phyloP scores from a whole-genome alignment of 2,329 filamentous ascomycete species.

The Emericellopsis atlantica region DNA sequence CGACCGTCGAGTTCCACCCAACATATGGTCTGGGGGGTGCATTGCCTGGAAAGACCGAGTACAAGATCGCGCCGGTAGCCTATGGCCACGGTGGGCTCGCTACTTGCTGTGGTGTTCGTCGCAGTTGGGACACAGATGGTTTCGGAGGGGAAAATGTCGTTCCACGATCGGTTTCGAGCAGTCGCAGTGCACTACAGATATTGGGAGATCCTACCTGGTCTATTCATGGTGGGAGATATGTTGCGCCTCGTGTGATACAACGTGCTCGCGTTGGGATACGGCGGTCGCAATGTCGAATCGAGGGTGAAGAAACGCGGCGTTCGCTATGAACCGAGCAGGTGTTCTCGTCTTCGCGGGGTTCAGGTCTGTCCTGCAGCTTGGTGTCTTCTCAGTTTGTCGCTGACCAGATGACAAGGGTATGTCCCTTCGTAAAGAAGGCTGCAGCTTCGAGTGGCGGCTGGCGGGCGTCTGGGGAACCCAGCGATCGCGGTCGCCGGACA shows the following conservation, averaged over 20 bases:
- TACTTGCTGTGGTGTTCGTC: too few species aligned
- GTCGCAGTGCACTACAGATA: neutral
- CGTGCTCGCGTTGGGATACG: constrained; percentile 4
- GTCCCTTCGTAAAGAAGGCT: constrained; percentile 10
- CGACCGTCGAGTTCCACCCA: too few species aligned
- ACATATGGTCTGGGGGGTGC: too few species aligned
- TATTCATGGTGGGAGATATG: constrained; percentile 35
- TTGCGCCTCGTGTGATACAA: constrained; percentile 8
- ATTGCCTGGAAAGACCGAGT: too few species aligned
- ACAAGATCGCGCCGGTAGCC: too few species aligned
- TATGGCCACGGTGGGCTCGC: too few species aligned
- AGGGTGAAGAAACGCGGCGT: neutral
- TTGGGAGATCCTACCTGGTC: constrained; percentile 37
- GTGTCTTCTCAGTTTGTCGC: too few species aligned
- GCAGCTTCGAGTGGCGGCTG: constrained; percentile 10
- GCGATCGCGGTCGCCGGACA: constrained; percentile 14
- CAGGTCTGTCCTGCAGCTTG: too few species aligned
- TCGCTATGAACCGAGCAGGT: too few species aligned
- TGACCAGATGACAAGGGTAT: too few species aligned
- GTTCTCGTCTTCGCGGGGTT: too few species aligned
- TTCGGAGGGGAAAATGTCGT: neutral
- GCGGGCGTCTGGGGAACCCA: constrained; percentile 1
- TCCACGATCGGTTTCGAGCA: neutral
- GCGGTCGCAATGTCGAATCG: neutral
- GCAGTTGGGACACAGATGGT: too few species aligned